A percentile compares a stretch with the other conserved stretches of the same genome.
Conservation (phyloP, 2,329 filamentous ascomycete genomes). For the Curvularia hawaiiensis region DNA sequence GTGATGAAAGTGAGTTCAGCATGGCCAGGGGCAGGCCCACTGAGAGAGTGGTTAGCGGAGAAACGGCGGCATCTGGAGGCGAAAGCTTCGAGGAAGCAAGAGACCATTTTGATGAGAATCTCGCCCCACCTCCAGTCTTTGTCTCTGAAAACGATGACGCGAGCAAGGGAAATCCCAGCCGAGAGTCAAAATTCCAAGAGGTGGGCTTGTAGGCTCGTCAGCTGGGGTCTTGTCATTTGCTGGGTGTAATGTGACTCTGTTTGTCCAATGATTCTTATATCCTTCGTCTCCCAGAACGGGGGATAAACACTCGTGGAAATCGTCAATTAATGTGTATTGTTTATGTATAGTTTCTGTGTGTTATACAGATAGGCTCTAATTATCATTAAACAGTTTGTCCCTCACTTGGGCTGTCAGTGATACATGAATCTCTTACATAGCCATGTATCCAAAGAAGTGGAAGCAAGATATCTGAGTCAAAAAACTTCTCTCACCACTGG, state of each 20-base stretch:
- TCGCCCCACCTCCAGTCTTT: conserved; percentile 49
- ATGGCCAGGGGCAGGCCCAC: conserved; percentile 28
- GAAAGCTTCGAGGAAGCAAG: conserved; percentile 60
- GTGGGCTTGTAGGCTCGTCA: conserved; percentile 21
- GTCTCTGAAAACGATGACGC: conserved; percentile 29
- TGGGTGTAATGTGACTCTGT: background rate
- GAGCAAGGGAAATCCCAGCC: conserved; percentile 36
- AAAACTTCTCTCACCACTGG: no score
- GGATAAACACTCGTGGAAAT: background rate
- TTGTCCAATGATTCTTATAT: background rate
- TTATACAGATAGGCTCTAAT: background rate
- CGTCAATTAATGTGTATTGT: background rate
- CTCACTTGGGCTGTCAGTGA: background rate
- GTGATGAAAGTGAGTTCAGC: conserved; percentile 15
- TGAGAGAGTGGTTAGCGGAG: conserved; percentile 28
- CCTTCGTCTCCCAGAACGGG: background rate
- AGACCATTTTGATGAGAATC: conserved; percentile 56
- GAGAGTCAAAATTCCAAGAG: conserved; percentile 45
- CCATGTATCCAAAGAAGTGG: background rate
- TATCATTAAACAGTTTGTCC: background rate
- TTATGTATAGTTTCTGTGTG: background rate
- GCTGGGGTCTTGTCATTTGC: background rate
- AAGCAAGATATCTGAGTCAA: no score
- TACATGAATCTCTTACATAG: background rate
- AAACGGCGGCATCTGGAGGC: conserved; percentile 46